These are phyloP conservation scores for Liquidambar formosana DNA, from an alignment of 164 flowering plant genomes.

Conservation along the genomic window DNA sequence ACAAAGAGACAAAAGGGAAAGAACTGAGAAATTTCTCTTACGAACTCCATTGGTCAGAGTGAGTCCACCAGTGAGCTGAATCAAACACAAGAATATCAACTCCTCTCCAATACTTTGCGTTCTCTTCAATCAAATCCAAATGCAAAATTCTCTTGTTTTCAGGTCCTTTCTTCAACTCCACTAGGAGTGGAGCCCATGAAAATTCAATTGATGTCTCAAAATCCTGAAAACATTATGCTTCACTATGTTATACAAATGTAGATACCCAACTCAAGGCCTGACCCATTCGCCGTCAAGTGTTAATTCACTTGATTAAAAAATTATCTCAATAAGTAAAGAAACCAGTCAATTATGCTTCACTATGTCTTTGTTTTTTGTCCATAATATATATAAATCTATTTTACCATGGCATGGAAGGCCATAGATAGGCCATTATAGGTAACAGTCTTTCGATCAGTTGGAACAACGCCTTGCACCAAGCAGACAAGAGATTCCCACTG, in stretches of 20 bases:
- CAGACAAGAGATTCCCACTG: constrained; percentile 95
- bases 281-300: too few relatives aligned
- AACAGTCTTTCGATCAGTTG: constrained; percentile 45
- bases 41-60: constrained; percentile 59
- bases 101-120: constrained; percentile 48
- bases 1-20: neutral
- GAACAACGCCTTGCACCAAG: constrained; percentile 66
- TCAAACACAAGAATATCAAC: constrained; percentile 66
- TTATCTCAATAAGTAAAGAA: too few relatives aligned
- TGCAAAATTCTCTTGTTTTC: constrained; percentile 49
- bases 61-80: constrained; percentile 97
- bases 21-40: constrained; percentile 29
- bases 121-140: constrained; percentile 51
- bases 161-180: constrained; percentile 58
- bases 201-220: constrained; percentile 79
- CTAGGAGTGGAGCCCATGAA: constrained; percentile 83
- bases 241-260: neutral
- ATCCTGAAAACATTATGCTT: constrained; percentile 48
- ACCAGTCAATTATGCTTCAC: too few relatives aligned
- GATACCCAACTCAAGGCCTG: too few relatives aligned
- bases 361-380: too few relatives aligned
- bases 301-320: too few relatives aligned
- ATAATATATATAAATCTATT: neutral
- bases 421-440: constrained; percentile 58
- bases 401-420: constrained; percentile 67